Conservation (phyloP, 2,329 filamentous ascomycete species). For the Neofusicoccum laricinum region DNA sequence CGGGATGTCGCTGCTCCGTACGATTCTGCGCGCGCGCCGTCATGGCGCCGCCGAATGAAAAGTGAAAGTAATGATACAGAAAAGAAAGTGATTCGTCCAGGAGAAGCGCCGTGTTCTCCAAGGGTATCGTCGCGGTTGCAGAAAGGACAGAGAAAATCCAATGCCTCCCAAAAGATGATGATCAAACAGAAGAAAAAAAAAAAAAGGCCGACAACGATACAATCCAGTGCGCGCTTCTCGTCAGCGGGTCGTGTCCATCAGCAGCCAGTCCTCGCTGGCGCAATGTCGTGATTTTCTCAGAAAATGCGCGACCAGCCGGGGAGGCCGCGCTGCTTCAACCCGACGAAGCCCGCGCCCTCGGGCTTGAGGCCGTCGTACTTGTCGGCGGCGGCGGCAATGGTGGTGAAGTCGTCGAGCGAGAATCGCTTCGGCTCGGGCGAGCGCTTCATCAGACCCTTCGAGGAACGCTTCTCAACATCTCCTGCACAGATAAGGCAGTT, state of each 20-base stretch:
- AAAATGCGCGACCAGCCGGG: slow-evolving; percentile 3
- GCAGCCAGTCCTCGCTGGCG: background rate
- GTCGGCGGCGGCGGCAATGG: slow-evolving; percentile 7
- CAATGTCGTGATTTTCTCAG: background rate
- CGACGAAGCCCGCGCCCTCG: slow-evolving; percentile 2
- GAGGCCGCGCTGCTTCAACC: background rate
- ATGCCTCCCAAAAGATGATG: background rate
- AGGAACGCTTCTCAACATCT: background rate
- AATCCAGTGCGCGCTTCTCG: background rate
- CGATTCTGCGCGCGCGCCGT: too few relatives aligned
- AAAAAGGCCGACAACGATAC: background rate
- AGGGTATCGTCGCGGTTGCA: background rate
- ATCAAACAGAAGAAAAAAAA: too few relatives aligned
- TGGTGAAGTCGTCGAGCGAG: slow-evolving; percentile 8
- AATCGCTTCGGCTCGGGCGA: background rate
- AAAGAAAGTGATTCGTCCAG: background rate
- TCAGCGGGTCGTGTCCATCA: background rate
- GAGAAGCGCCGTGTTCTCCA: background rate
- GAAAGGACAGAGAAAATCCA: background rate
- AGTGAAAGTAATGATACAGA: background rate
- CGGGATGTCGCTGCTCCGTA: background rate
- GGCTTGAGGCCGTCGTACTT: slow-evolving; percentile 1
- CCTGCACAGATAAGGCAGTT: background rate
- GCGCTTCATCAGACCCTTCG: background rate
- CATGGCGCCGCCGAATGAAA: background rate